phyloP scores from a whole-genome alignment of 2,329 filamentous ascomycete species.

The Lasiodiplodia sp. region DNA sequence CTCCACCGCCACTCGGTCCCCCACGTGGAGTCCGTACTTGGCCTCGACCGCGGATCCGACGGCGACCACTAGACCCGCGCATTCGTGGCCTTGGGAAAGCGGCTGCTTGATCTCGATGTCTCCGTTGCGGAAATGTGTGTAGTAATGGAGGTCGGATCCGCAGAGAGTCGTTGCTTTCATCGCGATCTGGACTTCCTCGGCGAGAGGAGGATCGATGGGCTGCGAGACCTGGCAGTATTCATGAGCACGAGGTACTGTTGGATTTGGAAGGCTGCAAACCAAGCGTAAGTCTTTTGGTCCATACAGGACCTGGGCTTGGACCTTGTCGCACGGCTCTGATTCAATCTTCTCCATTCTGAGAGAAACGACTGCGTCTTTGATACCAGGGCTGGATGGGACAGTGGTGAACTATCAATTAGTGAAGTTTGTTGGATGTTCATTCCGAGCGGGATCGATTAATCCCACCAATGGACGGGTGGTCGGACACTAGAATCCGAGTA shows the following conservation, averaged over 20 bases:
- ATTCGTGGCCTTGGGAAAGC: not conserved
- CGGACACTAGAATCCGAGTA: constrained; percentile 3
- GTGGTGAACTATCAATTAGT: too few species aligned
- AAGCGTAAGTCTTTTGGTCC: not conserved
- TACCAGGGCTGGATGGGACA: too few species aligned
- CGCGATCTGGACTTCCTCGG: not conserved
- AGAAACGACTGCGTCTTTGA: too few species aligned
- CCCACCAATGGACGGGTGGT: not conserved
- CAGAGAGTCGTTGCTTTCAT: not conserved
- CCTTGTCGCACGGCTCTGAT: not conserved
- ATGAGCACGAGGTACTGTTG: not conserved
- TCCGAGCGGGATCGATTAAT: too few species aligned
- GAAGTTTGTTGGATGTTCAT: too few species aligned
- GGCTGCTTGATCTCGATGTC: not conserved
- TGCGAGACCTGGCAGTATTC: not conserved
- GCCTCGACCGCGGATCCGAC: not conserved
- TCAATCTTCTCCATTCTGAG: not conserved
- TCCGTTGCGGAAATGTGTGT: not conserved
- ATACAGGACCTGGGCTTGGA: not conserved
- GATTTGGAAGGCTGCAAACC: not conserved
- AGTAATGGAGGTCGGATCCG: not conserved
- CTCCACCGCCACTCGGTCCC: not conserved
- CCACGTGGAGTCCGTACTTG: not conserved
- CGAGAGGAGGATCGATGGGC: not conserved
- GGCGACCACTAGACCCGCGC: not conserved